phyloP scores from a whole-genome alignment of 73 alveolate species.

The Stentor coeruleus region DNA sequence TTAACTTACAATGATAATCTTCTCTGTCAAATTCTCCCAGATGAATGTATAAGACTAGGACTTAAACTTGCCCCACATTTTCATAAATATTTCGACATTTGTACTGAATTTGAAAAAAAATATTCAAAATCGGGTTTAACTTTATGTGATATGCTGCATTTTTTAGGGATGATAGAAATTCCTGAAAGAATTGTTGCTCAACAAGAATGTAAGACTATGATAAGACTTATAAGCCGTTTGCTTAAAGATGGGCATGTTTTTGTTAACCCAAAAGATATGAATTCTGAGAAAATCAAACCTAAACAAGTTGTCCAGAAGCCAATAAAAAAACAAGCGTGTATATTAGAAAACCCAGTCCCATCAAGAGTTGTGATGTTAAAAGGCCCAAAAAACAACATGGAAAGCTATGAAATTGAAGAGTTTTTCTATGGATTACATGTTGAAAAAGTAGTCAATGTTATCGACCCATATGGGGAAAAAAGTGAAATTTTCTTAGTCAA shows the following conservation, averaged over 20 bases:
- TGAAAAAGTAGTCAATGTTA: not conserved
- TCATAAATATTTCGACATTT: not conserved
- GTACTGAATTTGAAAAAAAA: not conserved
- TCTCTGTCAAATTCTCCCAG: not conserved
- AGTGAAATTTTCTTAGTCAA: not conserved
- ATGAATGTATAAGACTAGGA: conserved; percentile 1
- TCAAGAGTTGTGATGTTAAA: not conserved
- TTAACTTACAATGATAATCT: not conserved
- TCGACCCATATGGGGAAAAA: conserved; percentile 11
- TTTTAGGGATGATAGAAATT: not conserved
- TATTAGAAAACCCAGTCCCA: too few species aligned
- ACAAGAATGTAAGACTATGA: not conserved
- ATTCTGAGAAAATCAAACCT: not conserved
- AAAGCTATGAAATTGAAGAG: not conserved
- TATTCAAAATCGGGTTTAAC: not conserved
- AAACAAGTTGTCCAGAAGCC: too few species aligned
- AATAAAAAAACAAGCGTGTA: not conserved
- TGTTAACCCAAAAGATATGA: not conserved
- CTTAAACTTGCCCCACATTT: not conserved
- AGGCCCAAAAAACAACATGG: not conserved
- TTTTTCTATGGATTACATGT: not conserved
- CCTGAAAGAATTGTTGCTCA: not conserved
- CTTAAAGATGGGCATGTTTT: not conserved
- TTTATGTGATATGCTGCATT: not conserved
- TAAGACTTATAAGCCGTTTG: not conserved